A percentile compares a stretch with the other conserved stretches of the same genome.
These are phyloP conservation scores for Huntiella bhutanensis DNA, from an alignment of 2,329 filamentous ascomycete genomes.

Conservation along the genomic window DNA sequence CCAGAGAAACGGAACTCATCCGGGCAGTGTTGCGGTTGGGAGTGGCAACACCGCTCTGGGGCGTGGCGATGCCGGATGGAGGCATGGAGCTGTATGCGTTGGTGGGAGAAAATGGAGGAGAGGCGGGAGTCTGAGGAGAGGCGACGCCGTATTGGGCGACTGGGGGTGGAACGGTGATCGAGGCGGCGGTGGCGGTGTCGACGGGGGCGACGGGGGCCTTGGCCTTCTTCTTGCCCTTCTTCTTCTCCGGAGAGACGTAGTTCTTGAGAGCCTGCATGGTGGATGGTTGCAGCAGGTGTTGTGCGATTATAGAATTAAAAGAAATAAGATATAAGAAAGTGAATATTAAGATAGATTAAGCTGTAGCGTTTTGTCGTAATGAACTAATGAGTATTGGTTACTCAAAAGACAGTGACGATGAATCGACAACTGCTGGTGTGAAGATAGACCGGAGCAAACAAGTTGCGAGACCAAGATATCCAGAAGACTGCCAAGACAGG, in stretches of 20 bases:
- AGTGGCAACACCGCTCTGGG: slow-evolving; percentile 2
- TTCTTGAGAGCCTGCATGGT: slow-evolving; percentile 7
- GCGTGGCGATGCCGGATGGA: slow-evolving; percentile 2
- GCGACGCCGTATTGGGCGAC: background rate
- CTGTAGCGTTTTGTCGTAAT: too few species aligned
- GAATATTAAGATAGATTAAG: background rate
- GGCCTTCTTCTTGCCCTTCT: slow-evolving; percentile 2
- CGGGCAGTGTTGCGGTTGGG: background rate
- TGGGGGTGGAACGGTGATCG: background rate
- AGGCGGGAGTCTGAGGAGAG: background rate
- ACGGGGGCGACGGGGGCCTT: background rate
- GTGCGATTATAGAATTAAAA: background rate
- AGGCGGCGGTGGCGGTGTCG: background rate
- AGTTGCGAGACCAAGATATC: too few species aligned
- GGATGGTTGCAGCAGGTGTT: background rate
- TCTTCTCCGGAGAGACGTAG: slow-evolving; percentile 8
- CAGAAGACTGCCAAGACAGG: too few species aligned
- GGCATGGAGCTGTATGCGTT: background rate
- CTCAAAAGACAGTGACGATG: too few species aligned
- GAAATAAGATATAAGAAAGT: background rate
- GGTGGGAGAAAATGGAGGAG: background rate
- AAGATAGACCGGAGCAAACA: too few species aligned
- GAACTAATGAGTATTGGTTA: too few species aligned
- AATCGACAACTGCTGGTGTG: too few species aligned
- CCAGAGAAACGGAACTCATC: slow-evolving; percentile 7